phyloP scores from a whole-genome alignment of 148 eudicot genomes.

The Vaccinium myrtillus region DNA sequence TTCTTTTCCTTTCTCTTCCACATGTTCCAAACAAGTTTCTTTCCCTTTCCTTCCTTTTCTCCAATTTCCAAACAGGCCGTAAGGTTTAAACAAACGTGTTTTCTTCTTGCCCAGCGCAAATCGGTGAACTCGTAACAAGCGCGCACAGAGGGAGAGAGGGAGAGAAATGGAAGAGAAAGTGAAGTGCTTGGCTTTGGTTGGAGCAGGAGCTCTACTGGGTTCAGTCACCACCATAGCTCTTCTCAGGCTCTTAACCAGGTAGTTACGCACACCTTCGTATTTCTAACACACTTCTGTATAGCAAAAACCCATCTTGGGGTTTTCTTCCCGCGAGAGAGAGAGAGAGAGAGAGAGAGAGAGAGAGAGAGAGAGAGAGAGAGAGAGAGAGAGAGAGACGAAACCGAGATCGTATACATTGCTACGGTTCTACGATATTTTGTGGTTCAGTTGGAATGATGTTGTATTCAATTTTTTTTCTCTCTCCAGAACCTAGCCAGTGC shows the following conservation, averaged over 20 bases:
- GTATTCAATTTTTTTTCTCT: neutral
- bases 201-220: constrained; percentile 80
- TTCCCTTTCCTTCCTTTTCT: too few relatives aligned
- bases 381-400: neutral
- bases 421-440: neutral
- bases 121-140: neutral
- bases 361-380: neutral
- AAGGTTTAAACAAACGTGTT: neutral
- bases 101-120: neutral
- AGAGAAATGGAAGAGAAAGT: constrained; percentile 61
- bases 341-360: neutral
- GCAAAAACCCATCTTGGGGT: neutral
- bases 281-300: neutral
- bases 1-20: too few relatives aligned
- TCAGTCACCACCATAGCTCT: constrained; percentile 70
- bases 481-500: neutral
- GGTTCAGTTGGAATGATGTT: neutral
- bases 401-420: neutral
- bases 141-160: neutral
- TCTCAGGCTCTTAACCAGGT: constrained; percentile 66
- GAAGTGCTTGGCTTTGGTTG: constrained; percentile 56
- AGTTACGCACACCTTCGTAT: too few relatives aligned
- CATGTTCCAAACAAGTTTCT: too few relatives aligned
- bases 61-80: neutral
- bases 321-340: neutral